Percentiles rank a stretch among this genome's conserved stretches.
Evolutionary conservation across 148 eudicot genomes (phyloP).

Genomic region (Silene conica): DNA sequence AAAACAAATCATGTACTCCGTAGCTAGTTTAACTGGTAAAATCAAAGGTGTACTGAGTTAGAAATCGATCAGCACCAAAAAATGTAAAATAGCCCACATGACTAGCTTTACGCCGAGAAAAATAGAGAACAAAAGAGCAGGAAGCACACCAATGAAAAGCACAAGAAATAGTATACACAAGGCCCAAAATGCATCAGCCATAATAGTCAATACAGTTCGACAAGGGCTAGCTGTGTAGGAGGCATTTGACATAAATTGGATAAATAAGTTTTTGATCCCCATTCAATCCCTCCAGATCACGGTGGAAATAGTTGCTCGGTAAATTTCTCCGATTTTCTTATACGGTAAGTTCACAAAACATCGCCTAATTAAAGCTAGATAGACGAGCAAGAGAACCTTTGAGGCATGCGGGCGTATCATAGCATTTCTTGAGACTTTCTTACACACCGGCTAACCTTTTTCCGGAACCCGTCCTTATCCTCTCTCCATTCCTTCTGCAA

Average conservation of each 20-base stretch:
- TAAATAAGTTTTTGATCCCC: constrained; percentile 11
- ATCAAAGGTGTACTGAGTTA: no score
- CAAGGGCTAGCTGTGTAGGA: not conserved
- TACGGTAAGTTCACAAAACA: constrained; percentile 8
- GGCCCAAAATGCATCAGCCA: constrained; percentile 10
- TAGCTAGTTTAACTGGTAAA: no score
- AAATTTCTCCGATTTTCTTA: not conserved
- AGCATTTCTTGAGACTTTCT: constrained; percentile 47
- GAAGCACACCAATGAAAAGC: not conserved
- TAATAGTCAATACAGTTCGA: constrained; percentile 14
- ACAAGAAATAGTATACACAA: not conserved
- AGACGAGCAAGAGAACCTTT: constrained; percentile 9
- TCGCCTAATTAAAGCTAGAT: constrained; percentile 11
- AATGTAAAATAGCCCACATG: not conserved
- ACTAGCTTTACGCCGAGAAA: not conserved
- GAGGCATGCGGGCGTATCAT: constrained; percentile 18
- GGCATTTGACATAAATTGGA: constrained; percentile 13
- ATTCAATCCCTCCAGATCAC: constrained; percentile 13
- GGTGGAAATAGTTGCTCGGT: constrained; percentile 13
- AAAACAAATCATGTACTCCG: no score
- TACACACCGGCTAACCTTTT: constrained; percentile 43
- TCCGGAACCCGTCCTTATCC: constrained; percentile 36
- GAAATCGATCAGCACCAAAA: no score
- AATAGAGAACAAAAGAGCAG: not conserved
- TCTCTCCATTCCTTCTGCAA: constrained; percentile 55